A percentile compares a stretch with the other conserved stretches of the same genome.
These are phyloP conservation scores for Nakazawaea anatomiae DNA, from an alignment of 805 yeast genomes.

Conservation along the genomic window DNA sequence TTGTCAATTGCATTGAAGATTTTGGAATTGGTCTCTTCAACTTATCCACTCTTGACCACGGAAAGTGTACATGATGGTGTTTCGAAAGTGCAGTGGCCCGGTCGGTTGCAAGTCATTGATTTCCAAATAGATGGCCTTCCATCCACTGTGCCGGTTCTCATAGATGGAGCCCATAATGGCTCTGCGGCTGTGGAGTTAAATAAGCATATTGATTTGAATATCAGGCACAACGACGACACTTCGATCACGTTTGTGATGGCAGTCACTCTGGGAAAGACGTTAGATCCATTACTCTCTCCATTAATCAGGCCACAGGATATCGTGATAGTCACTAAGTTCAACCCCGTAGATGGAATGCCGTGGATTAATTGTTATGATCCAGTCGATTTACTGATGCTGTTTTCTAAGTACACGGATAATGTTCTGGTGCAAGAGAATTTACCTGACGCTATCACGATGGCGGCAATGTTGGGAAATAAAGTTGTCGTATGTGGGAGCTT, in stretches of 20 bases:
- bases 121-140: slow-evolving; percentile 20
- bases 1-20: slow-evolving; percentile 61
- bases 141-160: slow-evolving; percentile 31
- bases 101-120: slow-evolving; percentile 59
- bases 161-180: slow-evolving; percentile 94
- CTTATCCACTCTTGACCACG: slow-evolving; percentile 18
- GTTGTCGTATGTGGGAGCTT: slow-evolving; percentile 66
- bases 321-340: slow-evolving; percentile 59
- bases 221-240: slow-evolving; percentile 14
- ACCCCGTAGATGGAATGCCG: slow-evolving; percentile 84
- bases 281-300: slow-evolving; percentile 43
- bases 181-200: slow-evolving; percentile 75
- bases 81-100: slow-evolving; percentile 68
- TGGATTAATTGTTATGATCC: slow-evolving; percentile 62
- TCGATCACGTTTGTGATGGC: slow-evolving; percentile 59
- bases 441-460: slow-evolving; percentile 19
- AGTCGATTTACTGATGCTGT: slow-evolving; percentile 21
- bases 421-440: slow-evolving; percentile 21
- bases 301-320: slow-evolving; percentile 46
- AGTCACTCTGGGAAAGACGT: slow-evolving; percentile 67
- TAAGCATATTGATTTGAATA: slow-evolving; percentile 35
- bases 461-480: slow-evolving; percentile 15
- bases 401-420: slow-evolving; percentile 17
- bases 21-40: slow-evolving; percentile 29
- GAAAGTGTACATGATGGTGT: slow-evolving; percentile 46